Evolutionary conservation across 2,329 filamentous ascomycete genomes (phyloP).

Genomic region (Nakataea oryzae): DNA sequence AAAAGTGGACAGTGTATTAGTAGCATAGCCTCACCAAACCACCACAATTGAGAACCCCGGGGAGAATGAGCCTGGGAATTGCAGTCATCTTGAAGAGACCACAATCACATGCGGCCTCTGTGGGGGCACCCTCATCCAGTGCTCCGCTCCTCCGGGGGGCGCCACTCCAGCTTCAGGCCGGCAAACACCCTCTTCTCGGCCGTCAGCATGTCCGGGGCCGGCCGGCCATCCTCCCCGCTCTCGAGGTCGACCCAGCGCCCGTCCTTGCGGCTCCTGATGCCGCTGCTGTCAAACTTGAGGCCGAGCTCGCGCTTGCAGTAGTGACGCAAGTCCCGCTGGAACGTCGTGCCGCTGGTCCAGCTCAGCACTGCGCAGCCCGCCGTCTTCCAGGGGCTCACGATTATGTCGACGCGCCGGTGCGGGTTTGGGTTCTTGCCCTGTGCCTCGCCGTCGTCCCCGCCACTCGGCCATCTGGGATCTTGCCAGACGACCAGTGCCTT

Average conservation of each 20-base stretch:
- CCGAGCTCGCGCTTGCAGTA: slow-evolving; percentile 64
- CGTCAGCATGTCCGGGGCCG: slow-evolving; percentile 53
- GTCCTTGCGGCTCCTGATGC: slow-evolving; percentile 57
- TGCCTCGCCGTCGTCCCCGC: slow-evolving; percentile 24
- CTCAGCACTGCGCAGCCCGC: slow-evolving; percentile 80
- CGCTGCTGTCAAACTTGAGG: slow-evolving; percentile 89
- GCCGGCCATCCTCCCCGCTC: slow-evolving; percentile 34
- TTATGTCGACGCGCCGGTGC: slow-evolving; percentile 85
- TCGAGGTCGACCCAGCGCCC: slow-evolving; percentile 65
- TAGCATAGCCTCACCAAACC: neutral
- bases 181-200: slow-evolving; percentile 76
- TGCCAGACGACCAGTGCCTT: slow-evolving; percentile 94
- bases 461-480: slow-evolving; percentile 33
- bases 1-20: neutral
- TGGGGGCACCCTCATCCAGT: no score
- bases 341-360: slow-evolving; percentile 84
- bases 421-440: slow-evolving; percentile 54
- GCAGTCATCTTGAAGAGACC: no score
- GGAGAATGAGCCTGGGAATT: neutral
- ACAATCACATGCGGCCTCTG: no score
- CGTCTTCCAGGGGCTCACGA: slow-evolving; percentile 80
- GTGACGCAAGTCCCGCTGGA: slow-evolving; percentile 72
- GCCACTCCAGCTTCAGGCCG: slow-evolving; percentile 59
- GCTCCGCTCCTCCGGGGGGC: slow-evolving; percentile 56
- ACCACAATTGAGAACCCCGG: neutral